Evolutionary conservation across 2,329 filamentous ascomycete genomes (phyloP).

Genomic region (Ophidiomyces ophidiicola): DNA sequence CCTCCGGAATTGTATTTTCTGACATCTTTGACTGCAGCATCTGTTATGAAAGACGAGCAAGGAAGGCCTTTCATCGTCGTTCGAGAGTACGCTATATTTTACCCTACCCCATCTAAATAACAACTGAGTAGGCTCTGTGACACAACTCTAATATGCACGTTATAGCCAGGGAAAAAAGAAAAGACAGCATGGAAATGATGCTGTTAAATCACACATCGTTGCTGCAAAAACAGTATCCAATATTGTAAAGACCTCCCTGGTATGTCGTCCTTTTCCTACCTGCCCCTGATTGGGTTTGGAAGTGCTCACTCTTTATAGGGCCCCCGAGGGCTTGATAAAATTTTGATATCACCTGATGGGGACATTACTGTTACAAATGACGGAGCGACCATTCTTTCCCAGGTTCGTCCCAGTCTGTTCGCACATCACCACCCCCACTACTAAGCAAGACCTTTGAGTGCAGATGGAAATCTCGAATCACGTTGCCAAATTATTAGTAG

Average conservation of each 20-base stretch:
- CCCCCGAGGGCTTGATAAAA: constrained; percentile 94
- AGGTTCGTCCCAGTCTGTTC: constrained; percentile 38
- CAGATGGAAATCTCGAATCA: constrained; percentile 99
- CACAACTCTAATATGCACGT: constrained; percentile 9
- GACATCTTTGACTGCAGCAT: constrained; percentile 34
- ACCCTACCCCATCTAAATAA: background rate
- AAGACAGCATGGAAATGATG: constrained; percentile 90
- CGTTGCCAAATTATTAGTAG: constrained; percentile 90
- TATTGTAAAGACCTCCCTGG: constrained; percentile 91
- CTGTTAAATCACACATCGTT: constrained; percentile 95
- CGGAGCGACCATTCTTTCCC: constrained; percentile 88
- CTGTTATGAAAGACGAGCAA: constrained; percentile 91
- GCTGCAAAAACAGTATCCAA: constrained; percentile 91
- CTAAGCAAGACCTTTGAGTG: constrained; percentile 7
- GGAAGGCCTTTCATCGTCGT: constrained; percentile 96
- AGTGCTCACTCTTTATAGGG: constrained; percentile 39
- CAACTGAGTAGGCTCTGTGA: constrained; percentile 5
- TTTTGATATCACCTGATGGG: constrained; percentile 94
- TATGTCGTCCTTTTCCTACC: constrained; percentile 26
- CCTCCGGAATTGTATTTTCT: background rate
- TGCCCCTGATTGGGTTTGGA: background rate
- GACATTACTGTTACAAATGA: constrained; percentile 99
- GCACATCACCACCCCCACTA: constrained; percentile 6
- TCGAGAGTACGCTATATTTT: constrained; percentile 60
- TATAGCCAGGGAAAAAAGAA: constrained; percentile 90